phyloP scores from a whole-genome alignment of 441 rosid genomes.

The Euphorbia celastroides region DNA sequence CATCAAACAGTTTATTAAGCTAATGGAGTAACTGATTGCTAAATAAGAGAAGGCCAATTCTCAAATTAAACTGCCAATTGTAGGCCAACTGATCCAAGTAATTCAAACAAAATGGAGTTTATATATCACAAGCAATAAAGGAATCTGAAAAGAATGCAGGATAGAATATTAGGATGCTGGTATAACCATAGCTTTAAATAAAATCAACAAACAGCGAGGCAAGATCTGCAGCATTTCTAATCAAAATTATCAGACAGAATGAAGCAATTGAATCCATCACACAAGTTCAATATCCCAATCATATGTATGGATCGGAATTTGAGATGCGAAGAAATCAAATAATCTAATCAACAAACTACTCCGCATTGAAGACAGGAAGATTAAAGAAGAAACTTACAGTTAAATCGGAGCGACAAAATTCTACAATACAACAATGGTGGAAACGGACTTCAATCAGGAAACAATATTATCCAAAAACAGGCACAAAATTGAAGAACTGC shows the following conservation, averaged over 20 bases:
- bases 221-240: not conserved
- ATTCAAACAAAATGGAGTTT: not conserved
- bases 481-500: not conserved
- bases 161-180: not conserved
- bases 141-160: not conserved
- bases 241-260: not conserved
- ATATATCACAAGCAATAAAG: not conserved
- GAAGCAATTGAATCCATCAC: not conserved
- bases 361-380: not conserved
- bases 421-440: not conserved
- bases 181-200: not conserved
- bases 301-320: slow-evolving; percentile 5
- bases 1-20: not conserved
- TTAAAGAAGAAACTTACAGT: slow-evolving; percentile 16
- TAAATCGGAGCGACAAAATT: not conserved
- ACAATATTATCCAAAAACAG: not conserved
- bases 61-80: not conserved
- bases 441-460: not conserved
- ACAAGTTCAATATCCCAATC: not conserved
- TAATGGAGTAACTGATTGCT: not conserved
- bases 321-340: not conserved
- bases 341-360: not conserved
- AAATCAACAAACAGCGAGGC: not conserved
- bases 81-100: not conserved
- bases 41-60: not conserved